Evolutionary conservation across 2,329 filamentous ascomycete species (phyloP), one percentile per base, ranked within the genome.

Genomic region (Thermothelomyces thermophilus): DNA sequence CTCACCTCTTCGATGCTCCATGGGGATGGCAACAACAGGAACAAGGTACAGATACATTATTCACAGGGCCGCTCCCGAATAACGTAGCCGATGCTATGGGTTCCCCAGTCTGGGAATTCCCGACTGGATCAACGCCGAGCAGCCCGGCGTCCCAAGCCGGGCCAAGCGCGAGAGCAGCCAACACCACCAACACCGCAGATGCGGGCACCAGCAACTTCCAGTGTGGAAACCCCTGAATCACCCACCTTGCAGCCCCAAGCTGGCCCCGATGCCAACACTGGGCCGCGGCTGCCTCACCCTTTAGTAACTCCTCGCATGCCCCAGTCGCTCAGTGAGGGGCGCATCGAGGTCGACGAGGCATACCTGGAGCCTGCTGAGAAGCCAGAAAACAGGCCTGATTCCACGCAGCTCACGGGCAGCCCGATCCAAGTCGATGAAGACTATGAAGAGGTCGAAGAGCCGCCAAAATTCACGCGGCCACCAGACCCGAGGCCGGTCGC

Each of bases 231-330:
- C 2, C 31, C 48, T 33, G 33, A 50, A 22, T 17, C 36, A 30
- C 36, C 33, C 26, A 41, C 26, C 9, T 34, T 45, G 33, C 46
- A 40, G 19, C 37, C 41, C 8, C 55, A 52, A 37, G 35, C 48
- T 20, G 40, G 36, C 2, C 52, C 50, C 13, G 53, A 57, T 20
- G 34, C 52, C 20, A 47, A 55, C 41, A 30, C 48, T 36, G 50
- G 52, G 16, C 34, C 41, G 17, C 39, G 44, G n/a, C 6, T 11
- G 33, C 33, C 33, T 6, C 33, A 35, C 8, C 33, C 8, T 16
- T 11, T 11, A 14, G 33, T 5, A 16, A 35, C 24, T 9, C 9
- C 24, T 26, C 24, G 33, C 7, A 35, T 35, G 14, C 22, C 9
- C 4, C n/a, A 37, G 9, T 2, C 26, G 19, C 33, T 8, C 11